Base-by-base conservation (phyloP, 805 yeast genomes). In the Cyberlindnera samutprakarnensis region DNA sequence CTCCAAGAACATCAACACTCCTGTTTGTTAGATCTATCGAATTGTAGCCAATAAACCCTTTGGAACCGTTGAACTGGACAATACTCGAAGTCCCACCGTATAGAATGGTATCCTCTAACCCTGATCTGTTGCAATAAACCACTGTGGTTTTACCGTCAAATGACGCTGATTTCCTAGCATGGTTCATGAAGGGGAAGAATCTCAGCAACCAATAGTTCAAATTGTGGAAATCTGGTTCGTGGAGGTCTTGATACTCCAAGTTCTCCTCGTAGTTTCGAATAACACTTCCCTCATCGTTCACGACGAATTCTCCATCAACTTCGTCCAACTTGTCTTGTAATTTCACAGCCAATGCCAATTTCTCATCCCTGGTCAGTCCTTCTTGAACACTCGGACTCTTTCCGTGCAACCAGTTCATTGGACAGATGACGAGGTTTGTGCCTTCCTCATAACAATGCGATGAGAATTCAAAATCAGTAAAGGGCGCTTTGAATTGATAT, bases 391-490 rank as follows among this genome's bases (percentile, higher is more conserved):
- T 62, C 2, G 54, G 54, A 1, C 86, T 70, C 27, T 58, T 49
- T 0, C 71, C 61, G 24, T 71, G 67, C 41, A 85, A 61, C 96
- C 96, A 88, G 0, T 94, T 94, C 71, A 82, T 86, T 2, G 96
- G 95, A 38, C 81, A 73, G 11, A 88, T 49, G 1, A 84, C 63
- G 35, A 88, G 56, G 21, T 71, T 64, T 0, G 73, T 71, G 9
- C 61, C 47, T 27, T 74, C 65, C 0, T 55, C 44, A 14, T 60
- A 49, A 37, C 82, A 75, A 32, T 64, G 63, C 18, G 56, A 52
- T 0, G 88, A 68, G 54, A 82, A 84, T 54, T 88, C 96, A 50
- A 70, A 85, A 17, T 62, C 66, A 23, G 68, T 62, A 56, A 85
- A 87, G 1, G 94, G 87, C 2, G 95, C 86, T 41, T 71, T 63